These are phyloP conservation scores for Pseudogymnoascus sp. DNA, from an alignment of 2,329 filamentous ascomycete genomes.

Conservation along the genomic window DNA sequence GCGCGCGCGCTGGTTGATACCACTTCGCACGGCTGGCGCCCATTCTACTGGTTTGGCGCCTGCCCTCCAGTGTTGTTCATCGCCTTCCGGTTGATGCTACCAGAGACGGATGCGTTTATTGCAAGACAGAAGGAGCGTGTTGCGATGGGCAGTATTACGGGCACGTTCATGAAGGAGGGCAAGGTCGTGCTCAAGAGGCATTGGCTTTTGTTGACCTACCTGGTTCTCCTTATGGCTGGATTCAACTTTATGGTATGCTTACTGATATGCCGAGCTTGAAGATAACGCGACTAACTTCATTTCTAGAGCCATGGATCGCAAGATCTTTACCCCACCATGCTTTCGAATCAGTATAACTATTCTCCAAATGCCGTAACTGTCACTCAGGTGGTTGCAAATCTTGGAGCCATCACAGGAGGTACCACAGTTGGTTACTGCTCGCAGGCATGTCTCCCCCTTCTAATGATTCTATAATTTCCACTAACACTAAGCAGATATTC, in stretches of 20 bases:
- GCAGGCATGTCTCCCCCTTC: conserved; percentile 30
- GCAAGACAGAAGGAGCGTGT: conserved; percentile 57
- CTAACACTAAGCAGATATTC: conserved; percentile 35
- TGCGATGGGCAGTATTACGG: conserved; percentile 49
- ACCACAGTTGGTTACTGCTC: conserved; percentile 57
- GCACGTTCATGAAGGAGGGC: conserved; percentile 66
- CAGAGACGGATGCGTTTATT: conserved; percentile 67
- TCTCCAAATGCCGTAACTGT: conserved; percentile 44
- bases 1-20: conserved; percentile 62
- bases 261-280: too few species aligned
- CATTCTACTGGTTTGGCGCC: conserved; percentile 83
- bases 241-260: conserved; percentile 84
- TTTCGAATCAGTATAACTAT: conserved; percentile 44
- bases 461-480: neutral
- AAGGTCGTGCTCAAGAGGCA: conserved; percentile 70
- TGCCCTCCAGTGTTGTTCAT: conserved; percentile 75
- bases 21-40: conserved; percentile 71
- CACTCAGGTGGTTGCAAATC: conserved; percentile 63
- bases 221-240: conserved; percentile 79
- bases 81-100: conserved; percentile 64
- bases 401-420: conserved; percentile 62
- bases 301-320: conserved; percentile 24
- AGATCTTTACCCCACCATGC: conserved; percentile 53
- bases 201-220: conserved; percentile 71
- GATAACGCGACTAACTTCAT: neutral